phyloP scores from a whole-genome alignment of 2,329 filamentous ascomycete genomes.

The Thelonectria rubi region DNA sequence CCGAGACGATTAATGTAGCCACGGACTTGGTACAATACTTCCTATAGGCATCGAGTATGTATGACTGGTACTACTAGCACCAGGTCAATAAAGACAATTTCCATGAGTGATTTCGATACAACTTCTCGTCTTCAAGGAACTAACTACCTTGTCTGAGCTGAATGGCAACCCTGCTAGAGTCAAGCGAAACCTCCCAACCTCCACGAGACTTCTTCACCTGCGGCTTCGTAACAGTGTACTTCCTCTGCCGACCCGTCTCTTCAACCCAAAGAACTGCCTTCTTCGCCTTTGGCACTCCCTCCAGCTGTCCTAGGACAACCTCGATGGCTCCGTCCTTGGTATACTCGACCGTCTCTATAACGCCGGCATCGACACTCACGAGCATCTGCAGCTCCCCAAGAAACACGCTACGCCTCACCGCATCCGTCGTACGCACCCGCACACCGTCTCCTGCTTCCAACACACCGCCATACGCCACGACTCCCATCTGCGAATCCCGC shows the following conservation, averaged over 20 bases:
- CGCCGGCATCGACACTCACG: not conserved
- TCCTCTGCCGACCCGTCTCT: not conserved
- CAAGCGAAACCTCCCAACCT: not conserved
- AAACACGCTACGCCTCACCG: not conserved
- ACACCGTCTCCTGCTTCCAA: not conserved
- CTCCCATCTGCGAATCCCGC: conserved; percentile 54
- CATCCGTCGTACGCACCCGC: not conserved
- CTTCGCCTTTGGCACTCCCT: not conserved
- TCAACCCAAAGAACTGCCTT: not conserved
- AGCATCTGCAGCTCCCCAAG: not conserved
- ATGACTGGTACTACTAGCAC: not conserved
- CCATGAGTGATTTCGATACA: no score
- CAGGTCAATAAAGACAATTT: no score
- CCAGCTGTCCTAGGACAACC: not conserved
- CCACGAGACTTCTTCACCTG: not conserved
- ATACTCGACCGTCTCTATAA: not conserved
- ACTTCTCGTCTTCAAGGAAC: not conserved
- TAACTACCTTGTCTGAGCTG: not conserved
- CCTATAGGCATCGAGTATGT: not conserved
- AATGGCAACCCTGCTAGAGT: not conserved
- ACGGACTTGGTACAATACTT: no score
- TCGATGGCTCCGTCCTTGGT: not conserved
- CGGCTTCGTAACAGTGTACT: not conserved
- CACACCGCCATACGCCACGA: conserved; percentile 59
- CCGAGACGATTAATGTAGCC: not conserved